Evolutionary conservation across 2,329 filamentous ascomycete species (phyloP), one percentile per base, ranked within the genome.

Genomic region (Fusarium miscanthi): DNA sequence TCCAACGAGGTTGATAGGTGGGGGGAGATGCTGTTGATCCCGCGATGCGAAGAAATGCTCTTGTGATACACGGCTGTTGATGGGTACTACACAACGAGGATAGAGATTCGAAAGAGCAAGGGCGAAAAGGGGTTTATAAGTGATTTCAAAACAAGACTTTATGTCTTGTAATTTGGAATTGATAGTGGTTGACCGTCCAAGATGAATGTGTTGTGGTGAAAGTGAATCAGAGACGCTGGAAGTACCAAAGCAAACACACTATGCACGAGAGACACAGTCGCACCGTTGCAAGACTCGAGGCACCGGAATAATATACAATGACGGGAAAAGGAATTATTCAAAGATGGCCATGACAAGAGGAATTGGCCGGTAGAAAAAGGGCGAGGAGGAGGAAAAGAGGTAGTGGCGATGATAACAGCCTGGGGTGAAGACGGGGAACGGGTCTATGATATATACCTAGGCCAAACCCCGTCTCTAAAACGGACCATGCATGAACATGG

Each of bases 371-470:
- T 73, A 31, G 46, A 59, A 73, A 66, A 75, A 69, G 72, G 71
- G 66, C 65, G 64, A 70, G 66, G 72, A 73, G 70, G 73, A 73
- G 72, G 65, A 70, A 73, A 76, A 66, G 69, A 74, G 71, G 74
- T 74, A 74, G 71, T 74, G 69, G 68, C 75, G 67, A 78, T 75
- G 76, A 74, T 74, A 75, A 63, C 53, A 62, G 69, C 64, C 53
- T 67, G 66, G 69, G 77, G 78, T 75, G 74, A 78, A 76, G 77
- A 73, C 78, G 78, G 80, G 80, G 81, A 81, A 81, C 78, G 77
- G 81, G 79, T 80, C 80, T 81, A 81, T 80, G 82, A 85, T 86
- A 86, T 86, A 86, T 85, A 86, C 75, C 72, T 73, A 73, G 70
- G 66, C 68, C 70, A 72, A 73, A 74, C 65, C 69, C 68, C 70